These are phyloP conservation scores for Quercus aquifolioides DNA, from an alignment of 306 rosid species.

Conservation along the genomic window DNA sequence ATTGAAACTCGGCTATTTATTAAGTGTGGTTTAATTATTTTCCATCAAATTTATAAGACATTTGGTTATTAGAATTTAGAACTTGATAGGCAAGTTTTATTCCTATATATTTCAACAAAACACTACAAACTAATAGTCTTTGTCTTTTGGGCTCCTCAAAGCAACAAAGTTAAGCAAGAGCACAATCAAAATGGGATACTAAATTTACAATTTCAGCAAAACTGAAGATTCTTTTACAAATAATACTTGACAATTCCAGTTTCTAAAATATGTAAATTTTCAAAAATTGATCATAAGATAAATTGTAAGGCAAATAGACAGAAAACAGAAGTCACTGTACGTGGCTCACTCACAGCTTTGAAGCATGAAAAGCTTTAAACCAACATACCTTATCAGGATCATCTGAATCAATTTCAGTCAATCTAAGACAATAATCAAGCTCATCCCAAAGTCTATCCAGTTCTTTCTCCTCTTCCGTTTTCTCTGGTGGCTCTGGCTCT, in stretches of 20 bases:
- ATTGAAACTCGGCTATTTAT: neutral
- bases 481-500: slow-evolving; percentile 12
- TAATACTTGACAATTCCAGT: neutral
- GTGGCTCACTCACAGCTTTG: too few species aligned
- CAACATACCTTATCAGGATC: slow-evolving; percentile 27
- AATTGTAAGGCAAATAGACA: neutral
- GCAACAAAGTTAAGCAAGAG: too few species aligned
- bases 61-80: neutral
- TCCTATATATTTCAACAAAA: too few species aligned
- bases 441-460: slow-evolving; percentile 33
- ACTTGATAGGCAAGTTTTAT: neutral
- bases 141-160: too few species aligned
- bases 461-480: slow-evolving; percentile 25
- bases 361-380: too few species aligned
- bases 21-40: neutral
- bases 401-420: slow-evolving; percentile 4
- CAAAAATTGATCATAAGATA: neutral
- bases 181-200: neutral
- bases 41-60: neutral
- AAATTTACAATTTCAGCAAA: neutral
- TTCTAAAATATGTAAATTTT: neutral
- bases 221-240: neutral
- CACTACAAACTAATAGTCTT: too few species aligned
- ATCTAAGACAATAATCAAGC: slow-evolving; percentile 20
- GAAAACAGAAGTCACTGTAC: neutral